Conservation (phyloP, 2,329 filamentous ascomycete genomes). For the Microsporum ferrugineum region DNA sequence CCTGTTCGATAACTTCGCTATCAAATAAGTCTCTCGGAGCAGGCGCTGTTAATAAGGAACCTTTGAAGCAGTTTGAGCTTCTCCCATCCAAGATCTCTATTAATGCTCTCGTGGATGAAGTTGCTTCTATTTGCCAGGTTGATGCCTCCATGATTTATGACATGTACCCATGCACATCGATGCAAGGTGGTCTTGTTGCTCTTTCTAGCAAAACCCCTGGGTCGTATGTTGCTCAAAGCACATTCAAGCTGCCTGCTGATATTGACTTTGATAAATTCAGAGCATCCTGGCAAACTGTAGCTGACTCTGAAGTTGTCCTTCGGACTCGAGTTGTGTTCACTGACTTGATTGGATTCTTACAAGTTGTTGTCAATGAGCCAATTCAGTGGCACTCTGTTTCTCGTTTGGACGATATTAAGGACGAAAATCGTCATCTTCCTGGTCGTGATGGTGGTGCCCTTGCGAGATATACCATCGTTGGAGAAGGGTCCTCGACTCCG, state of each 20-base stretch:
- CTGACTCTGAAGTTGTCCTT: conserved; percentile 28
- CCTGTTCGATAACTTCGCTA: neutral
- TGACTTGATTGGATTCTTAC: conserved; percentile 18
- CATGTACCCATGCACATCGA: conserved; percentile 31
- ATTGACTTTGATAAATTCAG: conserved; percentile 28
- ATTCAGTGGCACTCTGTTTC: conserved; percentile 15
- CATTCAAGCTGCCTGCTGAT: conserved; percentile 21
- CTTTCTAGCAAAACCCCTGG: conserved; percentile 28
- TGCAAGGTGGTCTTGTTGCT: conserved; percentile 34
- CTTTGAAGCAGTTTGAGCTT: conserved; percentile 20
- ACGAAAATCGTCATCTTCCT: conserved; percentile 10
- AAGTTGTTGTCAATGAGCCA: conserved; percentile 20
- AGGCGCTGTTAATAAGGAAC: conserved; percentile 6
- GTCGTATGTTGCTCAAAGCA: conserved; percentile 32
- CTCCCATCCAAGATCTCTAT: conserved; percentile 17
- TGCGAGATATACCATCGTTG: conserved; percentile 18
- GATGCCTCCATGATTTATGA: conserved; percentile 25
- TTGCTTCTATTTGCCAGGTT: conserved; percentile 15
- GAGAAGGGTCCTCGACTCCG: conserved; percentile 6
- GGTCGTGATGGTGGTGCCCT: conserved; percentile 23
- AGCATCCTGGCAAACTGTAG: conserved; percentile 28
- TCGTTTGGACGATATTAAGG: conserved; percentile 9
- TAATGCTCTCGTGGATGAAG: conserved; percentile 15
- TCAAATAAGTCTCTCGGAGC: conserved; percentile 9
- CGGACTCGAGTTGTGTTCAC: conserved; percentile 30